Percentiles rank a stretch among this genome's conserved stretches.
Conservation (phyloP, 768 basidiomycete species). For the Lactarius psammicola region DNA sequence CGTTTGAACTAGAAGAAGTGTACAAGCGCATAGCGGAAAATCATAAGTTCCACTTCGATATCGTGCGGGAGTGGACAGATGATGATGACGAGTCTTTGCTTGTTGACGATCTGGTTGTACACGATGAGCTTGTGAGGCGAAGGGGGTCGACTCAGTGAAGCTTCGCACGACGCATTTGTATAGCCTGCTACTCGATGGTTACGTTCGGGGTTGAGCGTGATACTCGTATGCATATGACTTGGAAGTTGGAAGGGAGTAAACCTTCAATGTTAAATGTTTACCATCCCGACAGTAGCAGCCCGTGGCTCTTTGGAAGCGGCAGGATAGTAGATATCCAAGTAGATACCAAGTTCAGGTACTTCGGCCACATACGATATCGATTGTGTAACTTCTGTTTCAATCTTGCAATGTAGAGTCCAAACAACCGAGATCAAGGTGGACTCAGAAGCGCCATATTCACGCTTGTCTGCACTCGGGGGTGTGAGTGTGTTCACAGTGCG, state of each 20-base stretch:
- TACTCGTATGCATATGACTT: not conserved
- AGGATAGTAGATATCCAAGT: not conserved
- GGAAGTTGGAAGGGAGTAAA: no score
- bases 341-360: not conserved
- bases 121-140: conserved; percentile 14
- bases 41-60: conserved; percentile 43
- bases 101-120: conserved; percentile 7
- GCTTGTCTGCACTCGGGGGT: not conserved
- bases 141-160: conserved; percentile 13
- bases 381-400: not conserved
- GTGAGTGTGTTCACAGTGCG: not conserved
- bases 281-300: not conserved
- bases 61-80: conserved; percentile 36
- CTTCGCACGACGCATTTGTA: conserved; percentile 20
- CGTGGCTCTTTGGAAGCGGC: not conserved
- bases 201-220: not conserved
- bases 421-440: not conserved
- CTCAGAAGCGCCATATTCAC: not conserved
- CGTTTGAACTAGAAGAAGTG: conserved; percentile 35
- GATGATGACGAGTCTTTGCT: conserved; percentile 14
- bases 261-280: no score
- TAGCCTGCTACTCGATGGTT: conserved; percentile 12
- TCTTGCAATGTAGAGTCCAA: not conserved
- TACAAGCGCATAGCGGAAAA: conserved; percentile 44
- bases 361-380: not conserved